Evolutionary conservation across 148 eudicot genomes (phyloP).

Genomic region (Limonium bicolor): DNA sequence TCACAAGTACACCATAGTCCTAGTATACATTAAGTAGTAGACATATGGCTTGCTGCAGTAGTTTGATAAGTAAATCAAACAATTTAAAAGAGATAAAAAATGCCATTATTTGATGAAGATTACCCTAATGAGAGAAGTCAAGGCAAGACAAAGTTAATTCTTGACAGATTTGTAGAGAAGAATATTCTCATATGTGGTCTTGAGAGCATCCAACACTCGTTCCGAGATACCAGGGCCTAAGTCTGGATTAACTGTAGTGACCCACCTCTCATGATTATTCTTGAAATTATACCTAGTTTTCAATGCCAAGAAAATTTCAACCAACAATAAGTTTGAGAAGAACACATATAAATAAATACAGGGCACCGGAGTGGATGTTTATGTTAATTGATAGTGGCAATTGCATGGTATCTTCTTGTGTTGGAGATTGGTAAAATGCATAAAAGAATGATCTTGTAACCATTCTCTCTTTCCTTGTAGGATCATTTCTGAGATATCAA

Average conservation of each 20-base stretch:
- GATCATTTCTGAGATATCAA: too few relatives aligned
- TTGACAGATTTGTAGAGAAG: conserved; percentile 29
- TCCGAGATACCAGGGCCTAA: conserved; percentile 72
- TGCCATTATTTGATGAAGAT: background rate
- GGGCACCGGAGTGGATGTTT: too few relatives aligned
- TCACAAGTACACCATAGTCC: conserved; percentile 61
- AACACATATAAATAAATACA: too few relatives aligned
- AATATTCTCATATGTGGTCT: conserved; percentile 34
- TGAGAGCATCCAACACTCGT: conserved; percentile 61
- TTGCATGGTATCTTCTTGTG: too few relatives aligned
- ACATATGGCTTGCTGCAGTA: too few relatives aligned
- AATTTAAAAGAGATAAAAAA: background rate
- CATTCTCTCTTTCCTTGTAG: too few relatives aligned
- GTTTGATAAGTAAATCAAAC: background rate
- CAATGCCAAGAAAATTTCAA: too few relatives aligned
- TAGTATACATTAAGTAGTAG: too few relatives aligned
- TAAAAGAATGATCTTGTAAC: too few relatives aligned
- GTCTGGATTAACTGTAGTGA: conserved; percentile 38
- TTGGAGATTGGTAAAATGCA: too few relatives aligned
- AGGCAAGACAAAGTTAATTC: conserved; percentile 55
- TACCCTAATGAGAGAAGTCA: conserved; percentile 66
- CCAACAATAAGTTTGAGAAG: too few relatives aligned
- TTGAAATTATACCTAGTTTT: conserved; percentile 58
- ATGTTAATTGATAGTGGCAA: too few relatives aligned
- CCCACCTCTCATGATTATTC: conserved; percentile 83